Percentiles rank a stretch among this genome's conserved stretches.
phyloP scores from a whole-genome alignment of 2,329 filamentous ascomycete genomes.

The Talaromyces sp. region DNA sequence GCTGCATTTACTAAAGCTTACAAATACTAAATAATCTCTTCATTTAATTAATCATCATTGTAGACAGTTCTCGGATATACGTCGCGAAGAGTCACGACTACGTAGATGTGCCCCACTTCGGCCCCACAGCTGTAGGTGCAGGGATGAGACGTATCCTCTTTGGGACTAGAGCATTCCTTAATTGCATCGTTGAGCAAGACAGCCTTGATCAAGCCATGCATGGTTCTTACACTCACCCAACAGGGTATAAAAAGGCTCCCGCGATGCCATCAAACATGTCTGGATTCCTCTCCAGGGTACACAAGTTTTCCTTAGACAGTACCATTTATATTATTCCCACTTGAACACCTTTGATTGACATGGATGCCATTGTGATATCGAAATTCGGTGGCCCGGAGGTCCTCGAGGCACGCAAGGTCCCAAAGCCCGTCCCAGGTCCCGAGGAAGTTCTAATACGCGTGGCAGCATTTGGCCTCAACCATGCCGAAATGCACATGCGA shows the following conservation, averaged over 20 bases:
- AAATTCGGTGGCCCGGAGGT: slow-evolving; percentile 3
- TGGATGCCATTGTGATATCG: slow-evolving; percentile 4
- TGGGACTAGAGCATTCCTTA: not conserved
- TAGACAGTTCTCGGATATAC: no score
- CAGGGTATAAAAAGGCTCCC: not conserved
- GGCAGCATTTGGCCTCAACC: slow-evolving; percentile 42
- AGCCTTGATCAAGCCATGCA: not conserved
- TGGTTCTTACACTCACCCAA: not conserved
- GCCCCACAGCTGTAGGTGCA: not conserved
- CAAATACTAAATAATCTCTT: no score
- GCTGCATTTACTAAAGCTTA: no score
- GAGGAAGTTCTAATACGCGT: slow-evolving; percentile 16
- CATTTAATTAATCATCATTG: no score
- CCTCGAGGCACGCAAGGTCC: not conserved
- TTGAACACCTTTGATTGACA: not conserved
- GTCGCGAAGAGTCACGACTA: not conserved
- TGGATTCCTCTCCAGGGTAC: no score
- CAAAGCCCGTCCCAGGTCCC: not conserved
- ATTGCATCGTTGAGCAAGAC: not conserved
- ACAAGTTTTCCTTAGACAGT: no score
- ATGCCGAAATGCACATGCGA: slow-evolving; percentile 46
- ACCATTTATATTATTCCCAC: no score
- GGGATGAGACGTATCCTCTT: not conserved
- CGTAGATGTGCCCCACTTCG: not conserved
- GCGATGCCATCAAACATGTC: not conserved